These are phyloP conservation scores for Cutaneotrichosporon daszewskae DNA, from an alignment of 1,284 basidiomycete species.

Conservation along the genomic window DNA sequence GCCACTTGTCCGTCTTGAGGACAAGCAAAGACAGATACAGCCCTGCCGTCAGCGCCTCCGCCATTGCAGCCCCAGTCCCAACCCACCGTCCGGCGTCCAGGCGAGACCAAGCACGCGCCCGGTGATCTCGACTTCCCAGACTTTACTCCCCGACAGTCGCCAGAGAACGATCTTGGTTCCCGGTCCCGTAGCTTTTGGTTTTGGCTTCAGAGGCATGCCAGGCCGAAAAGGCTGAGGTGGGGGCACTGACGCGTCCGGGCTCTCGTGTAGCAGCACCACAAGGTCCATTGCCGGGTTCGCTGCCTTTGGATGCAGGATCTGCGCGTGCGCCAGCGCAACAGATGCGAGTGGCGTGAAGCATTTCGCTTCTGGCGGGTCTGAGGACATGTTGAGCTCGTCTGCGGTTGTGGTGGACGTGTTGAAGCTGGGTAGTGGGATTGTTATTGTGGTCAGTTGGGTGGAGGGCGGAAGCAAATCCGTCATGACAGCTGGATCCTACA, in stretches of 20 bases:
- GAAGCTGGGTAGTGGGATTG: too few relatives aligned
- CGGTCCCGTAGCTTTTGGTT: background rate
- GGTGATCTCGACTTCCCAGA: conserved; percentile 33
- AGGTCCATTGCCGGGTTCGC: conserved; percentile 45
- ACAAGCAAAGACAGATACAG: conserved; percentile 29
- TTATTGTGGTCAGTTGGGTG: too few relatives aligned
- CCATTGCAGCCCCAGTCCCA: background rate
- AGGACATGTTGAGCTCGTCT: conserved; percentile 1
- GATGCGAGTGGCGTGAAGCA: conserved; percentile 34
- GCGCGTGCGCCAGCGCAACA: conserved; percentile 18
- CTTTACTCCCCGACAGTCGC: conserved; percentile 36
- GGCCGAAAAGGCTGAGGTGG: too few relatives aligned
- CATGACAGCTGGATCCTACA: too few relatives aligned
- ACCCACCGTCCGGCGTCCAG: conserved; percentile 40
- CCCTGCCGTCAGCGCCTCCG: conserved; percentile 17
- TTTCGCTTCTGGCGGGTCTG: background rate
- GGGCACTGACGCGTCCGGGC: background rate
- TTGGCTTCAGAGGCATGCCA: conserved; percentile 3
- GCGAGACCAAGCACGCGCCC: conserved; percentile 32
- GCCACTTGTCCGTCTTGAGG: conserved; percentile 8
- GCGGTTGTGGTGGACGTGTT: too few relatives aligned
- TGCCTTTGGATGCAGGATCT: conserved; percentile 33
- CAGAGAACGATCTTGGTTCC: conserved; percentile 25
- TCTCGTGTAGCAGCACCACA: conserved; percentile 25
- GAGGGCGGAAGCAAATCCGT: too few relatives aligned